These are phyloP conservation scores for Calamus simplicifolius DNA, from an alignment of 176 grass and related monocot species.

Conservation along the genomic window DNA sequence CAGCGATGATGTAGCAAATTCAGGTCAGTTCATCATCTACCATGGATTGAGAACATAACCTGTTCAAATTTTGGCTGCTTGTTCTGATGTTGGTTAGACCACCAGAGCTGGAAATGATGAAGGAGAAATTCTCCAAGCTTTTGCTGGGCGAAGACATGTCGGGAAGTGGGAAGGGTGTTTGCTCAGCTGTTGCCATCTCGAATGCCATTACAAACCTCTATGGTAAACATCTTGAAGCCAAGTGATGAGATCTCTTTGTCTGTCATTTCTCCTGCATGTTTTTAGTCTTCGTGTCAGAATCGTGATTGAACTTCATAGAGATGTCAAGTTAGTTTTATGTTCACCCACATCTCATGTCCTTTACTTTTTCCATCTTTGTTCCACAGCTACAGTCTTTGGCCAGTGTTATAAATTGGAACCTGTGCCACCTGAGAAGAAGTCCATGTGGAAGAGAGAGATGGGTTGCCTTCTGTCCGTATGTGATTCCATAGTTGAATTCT, in stretches of 20 bases:
- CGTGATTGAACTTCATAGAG: too few species aligned
- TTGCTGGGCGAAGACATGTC: constrained; percentile 98
- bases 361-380: not conserved
- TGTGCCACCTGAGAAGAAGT: constrained; percentile 70
- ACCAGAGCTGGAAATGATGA: constrained; percentile 82
- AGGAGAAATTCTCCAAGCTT: constrained; percentile 95
- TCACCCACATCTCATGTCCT: not conserved
- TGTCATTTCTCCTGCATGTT: too few species aligned
- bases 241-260: not conserved
- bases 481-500: constrained; percentile 95
- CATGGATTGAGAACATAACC: not conserved
- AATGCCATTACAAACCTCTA: constrained; percentile 99
- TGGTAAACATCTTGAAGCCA: constrained; percentile 26
- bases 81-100: constrained; percentile 7
- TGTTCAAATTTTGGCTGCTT: not conserved
- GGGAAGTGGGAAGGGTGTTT: constrained; percentile 83
- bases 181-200: constrained; percentile 87
- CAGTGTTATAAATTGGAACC: constrained; percentile 79
- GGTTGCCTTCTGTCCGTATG: constrained; percentile 91
- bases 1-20: constrained; percentile 27
- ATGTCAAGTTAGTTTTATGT: not conserved
- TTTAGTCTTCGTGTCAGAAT: too few species aligned
- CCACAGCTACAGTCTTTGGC: constrained; percentile 78
- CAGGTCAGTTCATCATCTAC: constrained; percentile 21
- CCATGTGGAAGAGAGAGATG: constrained; percentile 97